These are phyloP conservation scores for Heteromeles arbutifolia DNA, from an alignment of 306 rosid species.

Conservation along the genomic window DNA sequence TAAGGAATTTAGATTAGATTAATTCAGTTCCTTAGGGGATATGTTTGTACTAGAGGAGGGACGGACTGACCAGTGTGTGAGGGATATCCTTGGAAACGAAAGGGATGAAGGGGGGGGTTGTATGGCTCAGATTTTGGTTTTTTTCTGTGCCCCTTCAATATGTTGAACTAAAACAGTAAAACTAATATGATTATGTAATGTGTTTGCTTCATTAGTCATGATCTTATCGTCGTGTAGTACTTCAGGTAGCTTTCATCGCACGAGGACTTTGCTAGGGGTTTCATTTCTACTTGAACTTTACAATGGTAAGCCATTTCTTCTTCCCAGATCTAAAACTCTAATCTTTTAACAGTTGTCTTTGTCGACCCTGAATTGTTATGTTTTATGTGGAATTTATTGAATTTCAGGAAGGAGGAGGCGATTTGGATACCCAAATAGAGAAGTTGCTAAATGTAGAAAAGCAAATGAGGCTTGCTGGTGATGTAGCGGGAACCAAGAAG, in stretches of 20 bases:
- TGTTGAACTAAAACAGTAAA: not conserved
- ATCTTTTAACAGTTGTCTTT: not conserved
- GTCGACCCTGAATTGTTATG: not conserved
- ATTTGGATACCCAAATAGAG: constrained; percentile 60
- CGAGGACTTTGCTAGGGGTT: not conserved
- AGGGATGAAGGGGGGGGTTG: not conserved
- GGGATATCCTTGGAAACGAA: not conserved
- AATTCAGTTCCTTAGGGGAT: not conserved
- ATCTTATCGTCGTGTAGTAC: not conserved
- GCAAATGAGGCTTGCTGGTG: constrained; percentile 76
- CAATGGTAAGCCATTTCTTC: constrained; percentile 5
- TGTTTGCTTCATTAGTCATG: not conserved
- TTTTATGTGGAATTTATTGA: not conserved
- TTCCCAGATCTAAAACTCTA: not conserved
- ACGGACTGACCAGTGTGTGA: not conserved
- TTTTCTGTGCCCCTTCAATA: not conserved
- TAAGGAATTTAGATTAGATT: not conserved
- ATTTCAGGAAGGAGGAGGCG: constrained; percentile 56
- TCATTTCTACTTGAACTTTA: not conserved
- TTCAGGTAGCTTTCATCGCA: not conserved
- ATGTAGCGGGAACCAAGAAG: constrained; percentile 72
- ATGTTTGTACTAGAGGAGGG: not conserved
- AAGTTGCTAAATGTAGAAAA: constrained; percentile 77
- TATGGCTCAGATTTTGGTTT: not conserved
- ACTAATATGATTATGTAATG: not conserved